Evolutionary conservation across 2,329 filamentous ascomycete species (phyloP), one percentile per base, ranked within the genome.

Genomic region (Cladophialophora carrionii): DNA sequence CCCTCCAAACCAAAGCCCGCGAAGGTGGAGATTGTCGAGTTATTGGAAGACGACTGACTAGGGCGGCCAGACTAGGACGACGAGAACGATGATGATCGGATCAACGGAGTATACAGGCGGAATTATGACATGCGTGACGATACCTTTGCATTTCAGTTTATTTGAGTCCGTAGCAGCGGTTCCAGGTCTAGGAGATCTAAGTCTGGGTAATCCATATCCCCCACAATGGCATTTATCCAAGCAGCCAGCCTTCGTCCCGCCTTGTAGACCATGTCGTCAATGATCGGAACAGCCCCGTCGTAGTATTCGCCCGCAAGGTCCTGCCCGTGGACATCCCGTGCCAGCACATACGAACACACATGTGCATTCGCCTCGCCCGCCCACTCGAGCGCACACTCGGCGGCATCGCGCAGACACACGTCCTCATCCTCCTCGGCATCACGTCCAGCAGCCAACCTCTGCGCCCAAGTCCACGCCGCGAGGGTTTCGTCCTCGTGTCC

Each of bases 301-400:
- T 71, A 73, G 49, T 73, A 73, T 20, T 61, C 63, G 6, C 61
- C 68, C 34, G 62, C 67, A 4, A 73, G 64, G 57, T 73, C 71
- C 75, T 86, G 79, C 20, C 82, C 84, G 14, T 77, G 78, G 60
- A 90, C 86, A 7, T 82, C 88, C 41, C 88, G 78, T 0, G 87
- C 87, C 61, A 91, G 77, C 8, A 90, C 88, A 71, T 87, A 82
- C 2, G 81, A 80, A 75, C 85, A 90, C 43, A 92, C 83, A 71
- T 84, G 82, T 8, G 81, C 78, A 72, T 90, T 90, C 10, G 83
- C 80, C 74, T 90, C 85, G 32, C 78, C 83, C 57, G 88, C 88
- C 14, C 77, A 75, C 56, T 77, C 78, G 66, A 90, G 87, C 70
- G 83, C 81, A 0, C 74, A 70, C 1, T 61, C 53, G 10, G 61